These are phyloP conservation scores for Heritiera fomes DNA, from an alignment of 345 rosid species.

Conservation along the genomic window DNA sequence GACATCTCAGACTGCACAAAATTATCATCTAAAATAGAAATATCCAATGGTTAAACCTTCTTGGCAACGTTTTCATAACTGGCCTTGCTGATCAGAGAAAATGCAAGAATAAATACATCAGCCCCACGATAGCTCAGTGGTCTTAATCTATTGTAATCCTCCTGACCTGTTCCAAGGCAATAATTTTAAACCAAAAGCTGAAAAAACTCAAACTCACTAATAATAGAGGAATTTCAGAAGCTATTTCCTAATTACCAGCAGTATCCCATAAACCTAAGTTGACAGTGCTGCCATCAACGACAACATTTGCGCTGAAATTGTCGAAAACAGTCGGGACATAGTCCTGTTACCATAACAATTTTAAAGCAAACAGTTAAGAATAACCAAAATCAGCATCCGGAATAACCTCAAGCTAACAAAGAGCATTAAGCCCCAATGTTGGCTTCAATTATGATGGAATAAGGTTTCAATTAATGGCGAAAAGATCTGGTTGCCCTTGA, in stretches of 20 bases:
- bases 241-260: conserved; percentile 61
- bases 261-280: conserved; percentile 97
- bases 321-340: conserved; percentile 97
- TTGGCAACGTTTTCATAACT: conserved; percentile 95
- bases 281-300: conserved; percentile 90
- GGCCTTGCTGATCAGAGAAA: conserved; percentile 98
- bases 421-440: background rate
- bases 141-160: conserved; percentile 86
- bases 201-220: background rate
- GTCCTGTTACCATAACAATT: conserved; percentile 55
- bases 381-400: background rate
- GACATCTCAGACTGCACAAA: conserved; percentile 6
- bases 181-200: conserved; percentile 17
- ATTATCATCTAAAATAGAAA: background rate
- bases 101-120: conserved; percentile 91
- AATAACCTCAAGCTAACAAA: background rate
- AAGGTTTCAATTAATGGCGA: background rate
- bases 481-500: conserved; percentile 6
- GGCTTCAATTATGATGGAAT: background rate
- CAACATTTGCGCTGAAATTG: conserved; percentile 98
- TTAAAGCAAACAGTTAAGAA: conserved; percentile 1
- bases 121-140: conserved; percentile 92
- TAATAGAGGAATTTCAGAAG: background rate
- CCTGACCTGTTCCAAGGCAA: conserved; percentile 64
- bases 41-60: conserved; percentile 50